A percentile compares a stretch with the other conserved stretches of the same genome.
Evolutionary conservation across 441 rosid genomes (phyloP).

Genomic region (Euphorbia neoarborescens): DNA sequence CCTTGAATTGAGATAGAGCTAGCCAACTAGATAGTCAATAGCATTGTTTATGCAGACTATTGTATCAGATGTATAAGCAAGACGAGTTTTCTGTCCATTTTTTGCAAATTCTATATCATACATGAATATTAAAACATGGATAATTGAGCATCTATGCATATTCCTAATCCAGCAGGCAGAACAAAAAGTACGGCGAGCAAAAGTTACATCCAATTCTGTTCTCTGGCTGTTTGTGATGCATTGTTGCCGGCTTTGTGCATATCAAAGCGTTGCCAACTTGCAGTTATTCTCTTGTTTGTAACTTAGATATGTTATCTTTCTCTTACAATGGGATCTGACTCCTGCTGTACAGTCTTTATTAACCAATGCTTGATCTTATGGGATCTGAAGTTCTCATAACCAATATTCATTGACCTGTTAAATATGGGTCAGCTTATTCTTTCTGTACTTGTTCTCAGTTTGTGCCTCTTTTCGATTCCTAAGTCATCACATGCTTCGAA

Average conservation of each 20-base stretch:
- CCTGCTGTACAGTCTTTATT: background rate
- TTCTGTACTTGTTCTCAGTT: slow-evolving; percentile 11
- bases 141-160: background rate
- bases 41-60: slow-evolving; percentile 7
- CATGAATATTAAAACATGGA: background rate
- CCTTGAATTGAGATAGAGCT: background rate
- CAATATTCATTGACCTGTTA: background rate
- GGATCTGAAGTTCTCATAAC: slow-evolving; percentile 7
- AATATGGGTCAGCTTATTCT: slow-evolving; percentile 19
- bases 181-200: background rate
- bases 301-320: background rate
- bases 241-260: slow-evolving; percentile 9
- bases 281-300: background rate
- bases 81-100: background rate
- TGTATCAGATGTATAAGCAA: background rate
- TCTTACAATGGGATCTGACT: background rate
- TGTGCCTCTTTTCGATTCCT: slow-evolving; percentile 16
- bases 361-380: slow-evolving; percentile 6
- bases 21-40: background rate
- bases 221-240: background rate
- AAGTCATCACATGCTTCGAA: background rate
- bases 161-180: background rate
- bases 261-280: background rate
- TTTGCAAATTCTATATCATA: too few species aligned
- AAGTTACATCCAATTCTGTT: background rate